Percentiles rank a stretch among this genome's conserved stretches.
These are phyloP conservation scores for Saccharomycopsis sp. DNA, from an alignment of 805 yeast species.

Conservation along the genomic window DNA sequence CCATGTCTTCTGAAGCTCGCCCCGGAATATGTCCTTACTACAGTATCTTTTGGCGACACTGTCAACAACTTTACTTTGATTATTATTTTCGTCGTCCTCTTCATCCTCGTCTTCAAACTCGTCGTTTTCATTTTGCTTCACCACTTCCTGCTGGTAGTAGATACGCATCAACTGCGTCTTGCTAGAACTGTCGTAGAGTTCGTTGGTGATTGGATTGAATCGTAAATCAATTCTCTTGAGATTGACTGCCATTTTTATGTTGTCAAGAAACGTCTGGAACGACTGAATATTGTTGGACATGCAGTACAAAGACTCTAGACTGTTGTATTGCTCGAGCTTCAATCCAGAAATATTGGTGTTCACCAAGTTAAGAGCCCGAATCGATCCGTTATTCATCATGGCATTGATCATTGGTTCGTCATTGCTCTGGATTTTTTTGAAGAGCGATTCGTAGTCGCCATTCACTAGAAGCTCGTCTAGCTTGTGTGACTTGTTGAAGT, in stretches of 20 bases:
- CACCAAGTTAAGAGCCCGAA: slow-evolving; percentile 11
- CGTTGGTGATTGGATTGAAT: slow-evolving; percentile 20
- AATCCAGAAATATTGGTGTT: slow-evolving; percentile 7
- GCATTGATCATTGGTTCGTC: neutral
- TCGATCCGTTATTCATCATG: neutral
- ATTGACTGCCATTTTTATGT: slow-evolving; percentile 13
- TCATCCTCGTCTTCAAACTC: slow-evolving; percentile 14
- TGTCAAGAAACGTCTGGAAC: slow-evolving; percentile 16
- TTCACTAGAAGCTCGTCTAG: slow-evolving; percentile 19
- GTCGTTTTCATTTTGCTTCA: slow-evolving; percentile 17
- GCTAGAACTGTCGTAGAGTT: slow-evolving; percentile 8
- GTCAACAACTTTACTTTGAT: neutral
- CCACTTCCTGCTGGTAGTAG: slow-evolving; percentile 10
- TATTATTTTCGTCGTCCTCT: neutral
- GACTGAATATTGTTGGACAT: slow-evolving; percentile 14
- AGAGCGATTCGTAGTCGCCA: neutral
- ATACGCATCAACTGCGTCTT: slow-evolving; percentile 6
- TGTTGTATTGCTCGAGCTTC: slow-evolving; percentile 3
- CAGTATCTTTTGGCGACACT: neutral
- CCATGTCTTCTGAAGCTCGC: slow-evolving; percentile 17
- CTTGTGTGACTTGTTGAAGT: slow-evolving; percentile 8
- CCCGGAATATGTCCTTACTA: slow-evolving; percentile 13
- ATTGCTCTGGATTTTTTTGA: neutral
- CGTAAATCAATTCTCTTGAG: slow-evolving; percentile 18
- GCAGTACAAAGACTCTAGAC: slow-evolving; percentile 16